Conservation (phyloP, 371 early-diverging fungal genomes). For the Mucor racemosus region DNA sequence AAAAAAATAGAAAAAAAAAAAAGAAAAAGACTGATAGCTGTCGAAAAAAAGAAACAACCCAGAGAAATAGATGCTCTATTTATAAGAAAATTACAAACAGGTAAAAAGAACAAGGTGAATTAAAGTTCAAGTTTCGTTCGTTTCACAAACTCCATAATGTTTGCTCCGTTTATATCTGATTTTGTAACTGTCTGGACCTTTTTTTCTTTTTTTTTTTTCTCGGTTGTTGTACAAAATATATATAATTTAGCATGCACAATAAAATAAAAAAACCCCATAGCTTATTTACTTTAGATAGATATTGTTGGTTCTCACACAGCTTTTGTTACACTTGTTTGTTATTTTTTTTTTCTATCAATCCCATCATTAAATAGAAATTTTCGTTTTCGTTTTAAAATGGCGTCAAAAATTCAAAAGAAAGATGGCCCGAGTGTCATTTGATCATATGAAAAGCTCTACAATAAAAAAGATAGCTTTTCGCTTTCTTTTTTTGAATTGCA, state of each 20-base stretch:
- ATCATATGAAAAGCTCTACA: neutral
- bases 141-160: neutral
- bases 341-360: slow-evolving; percentile 10
- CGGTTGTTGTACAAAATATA: slow-evolving; percentile 1
- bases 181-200: slow-evolving; percentile 10
- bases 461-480: too few species aligned
- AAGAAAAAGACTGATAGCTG: neutral
- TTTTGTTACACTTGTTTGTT: slow-evolving; percentile 2
- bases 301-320: slow-evolving; percentile 3
- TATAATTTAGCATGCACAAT: neutral
- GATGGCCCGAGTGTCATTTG: slow-evolving; percentile 21
- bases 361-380: neutral
- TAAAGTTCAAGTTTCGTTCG: neutral
- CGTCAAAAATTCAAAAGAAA: slow-evolving; percentile 8
- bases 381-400: slow-evolving; percentile 9
- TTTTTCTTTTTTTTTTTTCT: neutral
- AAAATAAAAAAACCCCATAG: slow-evolving; percentile 12
- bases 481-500: neutral
- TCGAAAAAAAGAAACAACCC: neutral
- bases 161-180: slow-evolving; percentile 14
- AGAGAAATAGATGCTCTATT: neutral
- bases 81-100: neutral
- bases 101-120: slow-evolving; percentile 1
- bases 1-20: slow-evolving; percentile 2
- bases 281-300: slow-evolving; percentile 17